phyloP scores from a whole-genome alignment of 768 basidiomycete species.

The Imleria badia region DNA sequence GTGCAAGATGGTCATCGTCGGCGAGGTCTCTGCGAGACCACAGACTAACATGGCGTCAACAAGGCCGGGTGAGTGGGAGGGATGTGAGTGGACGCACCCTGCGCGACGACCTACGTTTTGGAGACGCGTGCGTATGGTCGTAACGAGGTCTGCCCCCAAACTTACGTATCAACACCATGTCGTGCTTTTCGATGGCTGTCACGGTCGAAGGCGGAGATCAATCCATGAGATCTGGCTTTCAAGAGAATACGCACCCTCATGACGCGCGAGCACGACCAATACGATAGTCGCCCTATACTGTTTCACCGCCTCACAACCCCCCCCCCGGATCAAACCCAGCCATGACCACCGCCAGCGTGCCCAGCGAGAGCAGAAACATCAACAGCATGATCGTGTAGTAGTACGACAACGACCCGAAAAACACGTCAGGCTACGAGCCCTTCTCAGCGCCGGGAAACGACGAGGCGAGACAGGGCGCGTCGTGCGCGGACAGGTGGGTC shows the following conservation, averaged over 20 bases:
- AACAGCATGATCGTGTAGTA: conserved; percentile 62
- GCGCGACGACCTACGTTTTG: conserved; percentile 45
- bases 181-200: conserved; percentile 61
- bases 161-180: conserved; percentile 58
- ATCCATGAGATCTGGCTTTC: too few species aligned
- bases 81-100: conserved; percentile 41
- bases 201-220: not conserved
- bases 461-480: conserved; percentile 27
- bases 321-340: conserved; percentile 67
- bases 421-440: conserved; percentile 37
- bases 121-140: conserved; percentile 42
- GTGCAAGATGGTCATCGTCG: conserved; percentile 60
- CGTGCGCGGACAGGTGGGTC: conserved; percentile 42
- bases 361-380: conserved; percentile 51
- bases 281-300: conserved; percentile 58
- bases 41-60: conserved; percentile 46
- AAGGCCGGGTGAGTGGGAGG: not conserved
- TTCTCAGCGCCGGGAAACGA: conserved; percentile 1
- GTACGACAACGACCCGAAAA: conserved; percentile 66
- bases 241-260: conserved; percentile 49
- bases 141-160: conserved; percentile 69
- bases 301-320: conserved; percentile 64
- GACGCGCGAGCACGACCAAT: conserved; percentile 66
- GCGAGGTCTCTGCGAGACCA: conserved; percentile 85
- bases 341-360: conserved; percentile 56